Evolutionary conservation across 2,329 filamentous ascomycete genomes (phyloP).

Genomic region (Truncatella angustata): DNA sequence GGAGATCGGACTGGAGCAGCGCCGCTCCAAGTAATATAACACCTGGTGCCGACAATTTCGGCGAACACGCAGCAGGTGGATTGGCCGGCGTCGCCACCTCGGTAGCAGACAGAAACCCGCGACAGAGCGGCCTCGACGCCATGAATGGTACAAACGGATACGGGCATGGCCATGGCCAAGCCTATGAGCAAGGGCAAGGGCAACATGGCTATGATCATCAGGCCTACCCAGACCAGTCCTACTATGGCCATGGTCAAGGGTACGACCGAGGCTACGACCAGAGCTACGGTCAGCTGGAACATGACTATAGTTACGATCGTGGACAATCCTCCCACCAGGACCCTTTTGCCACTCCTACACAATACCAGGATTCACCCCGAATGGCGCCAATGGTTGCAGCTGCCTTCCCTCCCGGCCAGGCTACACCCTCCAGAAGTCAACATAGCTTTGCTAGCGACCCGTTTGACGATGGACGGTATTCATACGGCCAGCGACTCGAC

Average conservation of each 20-base stretch:
- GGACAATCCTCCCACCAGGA: conserved; percentile 18
- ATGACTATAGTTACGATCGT: conserved; percentile 14
- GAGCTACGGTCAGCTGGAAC: not conserved
- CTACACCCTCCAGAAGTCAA: conserved; percentile 49
- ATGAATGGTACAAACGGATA: conserved; percentile 38
- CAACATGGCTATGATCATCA: conserved; percentile 15
- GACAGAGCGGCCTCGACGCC: conserved; percentile 64
- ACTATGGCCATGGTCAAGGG: conserved; percentile 13
- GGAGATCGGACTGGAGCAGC: conserved; percentile 21
- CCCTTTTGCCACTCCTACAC: conserved; percentile 17
- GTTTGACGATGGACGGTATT: conserved; percentile 55
- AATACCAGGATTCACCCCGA: conserved; percentile 37
- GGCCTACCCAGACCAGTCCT: conserved; percentile 13
- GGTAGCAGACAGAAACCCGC: conserved; percentile 62
- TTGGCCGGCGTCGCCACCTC: conserved; percentile 67
- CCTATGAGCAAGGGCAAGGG: conserved; percentile 1
- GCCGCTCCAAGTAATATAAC: conserved; percentile 44
- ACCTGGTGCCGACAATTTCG: conserved; percentile 66
- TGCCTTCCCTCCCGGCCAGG: conserved; percentile 29
- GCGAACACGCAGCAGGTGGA: conserved; percentile 60
- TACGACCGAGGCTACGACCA: conserved; percentile 14
- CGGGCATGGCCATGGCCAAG: conserved; percentile 17
- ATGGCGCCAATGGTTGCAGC: conserved; percentile 37
- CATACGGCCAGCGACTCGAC: conserved; percentile 44
- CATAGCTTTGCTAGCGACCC: conserved; percentile 61